Conservation (phyloP, 2,329 filamentous ascomycete genomes). For the Beauveria sp. region DNA sequence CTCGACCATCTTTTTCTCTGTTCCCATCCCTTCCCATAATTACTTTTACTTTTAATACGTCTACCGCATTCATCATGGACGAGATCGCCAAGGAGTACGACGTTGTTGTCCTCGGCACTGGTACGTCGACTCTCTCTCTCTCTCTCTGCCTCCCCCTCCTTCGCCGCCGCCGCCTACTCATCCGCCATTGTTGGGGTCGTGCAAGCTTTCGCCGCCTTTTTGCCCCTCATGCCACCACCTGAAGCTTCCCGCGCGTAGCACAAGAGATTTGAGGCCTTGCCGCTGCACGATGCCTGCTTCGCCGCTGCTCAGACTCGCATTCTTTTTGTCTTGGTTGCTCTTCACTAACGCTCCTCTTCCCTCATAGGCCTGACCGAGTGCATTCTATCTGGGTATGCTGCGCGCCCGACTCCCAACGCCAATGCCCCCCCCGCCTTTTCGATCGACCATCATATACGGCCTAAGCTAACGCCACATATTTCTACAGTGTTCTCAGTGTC, state of each 20-base stretch:
- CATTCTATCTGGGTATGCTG: slow-evolving; percentile 84
- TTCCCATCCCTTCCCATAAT: slow-evolving; percentile 8
- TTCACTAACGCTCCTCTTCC: slow-evolving; percentile 15
- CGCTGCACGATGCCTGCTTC: neutral
- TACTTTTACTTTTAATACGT: slow-evolving; percentile 12
- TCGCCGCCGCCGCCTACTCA: slow-evolving; percentile 5
- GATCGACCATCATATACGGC: neutral
- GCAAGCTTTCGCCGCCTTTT: slow-evolving; percentile 5
- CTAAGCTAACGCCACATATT: slow-evolving; percentile 2
- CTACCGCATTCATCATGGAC: slow-evolving; percentile 59
- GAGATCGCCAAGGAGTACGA: slow-evolving; percentile 98
- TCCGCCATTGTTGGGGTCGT: slow-evolving; percentile 6
- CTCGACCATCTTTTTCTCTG: neutral
- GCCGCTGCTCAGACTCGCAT: neutral
- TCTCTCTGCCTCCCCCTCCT: slow-evolving; percentile 7
- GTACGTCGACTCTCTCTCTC: slow-evolving; percentile 47
- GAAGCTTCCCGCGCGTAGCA: too few species aligned
- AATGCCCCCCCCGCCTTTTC: slow-evolving; percentile 7
- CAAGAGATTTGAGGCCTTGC: neutral
- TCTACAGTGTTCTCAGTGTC: slow-evolving; percentile 77
- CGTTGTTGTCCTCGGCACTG: slow-evolving; percentile 96
- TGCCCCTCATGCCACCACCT: slow-evolving; percentile 1
- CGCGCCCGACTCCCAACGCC: slow-evolving; percentile 7
- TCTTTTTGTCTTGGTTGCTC: neutral
- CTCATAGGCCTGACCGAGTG: slow-evolving; percentile 87